Base-by-base conservation (phyloP, 2,329 filamentous ascomycete species). In the Ophiocordyceps camponoti-rufipedis region DNA sequence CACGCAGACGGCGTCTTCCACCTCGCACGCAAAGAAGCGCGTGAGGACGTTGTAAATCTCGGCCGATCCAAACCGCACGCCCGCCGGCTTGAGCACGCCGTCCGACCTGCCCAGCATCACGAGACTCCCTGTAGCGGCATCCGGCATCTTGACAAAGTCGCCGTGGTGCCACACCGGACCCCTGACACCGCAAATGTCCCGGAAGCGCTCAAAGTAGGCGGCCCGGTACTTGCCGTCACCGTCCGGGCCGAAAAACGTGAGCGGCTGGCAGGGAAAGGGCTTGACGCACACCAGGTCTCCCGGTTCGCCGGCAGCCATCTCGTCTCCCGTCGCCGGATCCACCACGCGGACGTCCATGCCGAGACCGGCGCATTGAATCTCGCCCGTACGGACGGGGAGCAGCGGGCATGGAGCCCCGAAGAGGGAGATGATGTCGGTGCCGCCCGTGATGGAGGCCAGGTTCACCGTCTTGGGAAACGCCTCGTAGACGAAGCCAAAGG, bases 31-130 rank as follows among this genome's bases (percentile, higher is more conserved):
- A 54, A 95, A 95, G 62, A 87, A 82, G 52, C 84, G 78, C 2
- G 91, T 75, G 28, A 96, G 66, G n/a, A 95, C 71, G 58, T 94
- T 95, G 63, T 96, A 96, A 18, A 98, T 94, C 67, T 98, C 91
- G 0, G 89, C 87, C 31, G 80, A 87, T 5, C 89, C 89, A 57
- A 98, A 96, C 0, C 89, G 72, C 16, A 98, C 86, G 2, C 91
- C 91, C 0, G 82, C 77, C 0, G 91, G 91, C 59, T 98, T 98
- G 13, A 98, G 66, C 6, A 96, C 85, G 4, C 91, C 91, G 55
- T 98, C 89, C 44, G 83, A 91, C 28, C 89, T 75, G 3, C 91
- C 89, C 0, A 96, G 73, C 89, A 96, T 96, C 52, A 86, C 71
- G 10, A 96, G 65, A 0, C 87, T 85, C 12, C 85, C 80, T 0